Evolutionary conservation across 495 filamentous ascomycete species (phyloP).

Genomic region (Aspergillus conjunctus): DNA sequence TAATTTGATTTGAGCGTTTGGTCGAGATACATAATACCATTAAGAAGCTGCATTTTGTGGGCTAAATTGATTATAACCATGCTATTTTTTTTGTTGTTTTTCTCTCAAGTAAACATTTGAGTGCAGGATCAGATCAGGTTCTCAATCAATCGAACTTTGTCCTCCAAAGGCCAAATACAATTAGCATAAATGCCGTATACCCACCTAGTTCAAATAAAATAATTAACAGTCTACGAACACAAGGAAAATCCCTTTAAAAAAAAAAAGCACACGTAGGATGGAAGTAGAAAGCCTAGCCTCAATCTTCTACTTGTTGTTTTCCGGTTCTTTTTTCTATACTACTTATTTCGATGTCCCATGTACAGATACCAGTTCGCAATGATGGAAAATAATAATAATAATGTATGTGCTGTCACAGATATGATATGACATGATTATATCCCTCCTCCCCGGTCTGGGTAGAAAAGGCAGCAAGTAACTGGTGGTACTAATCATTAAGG

Average conservation of each 20-base stretch:
- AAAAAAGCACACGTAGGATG: too few relatives aligned
- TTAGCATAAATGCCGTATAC: too few relatives aligned
- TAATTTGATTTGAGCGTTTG: neutral
- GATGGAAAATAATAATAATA: neutral
- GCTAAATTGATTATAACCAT: neutral
- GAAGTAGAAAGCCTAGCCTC: neutral
- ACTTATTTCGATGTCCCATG: too few relatives aligned
- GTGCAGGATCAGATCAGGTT: too few relatives aligned
- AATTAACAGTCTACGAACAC: too few relatives aligned
- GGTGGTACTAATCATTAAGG: slow-evolving; percentile 8
- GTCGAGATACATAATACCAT: neutral
- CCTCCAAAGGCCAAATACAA: too few relatives aligned
- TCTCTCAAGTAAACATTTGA: neutral
- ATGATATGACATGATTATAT: neutral
- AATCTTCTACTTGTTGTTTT: neutral
- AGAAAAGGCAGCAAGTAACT: too few relatives aligned
- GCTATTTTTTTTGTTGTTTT: neutral
- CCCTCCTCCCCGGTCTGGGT: neutral
- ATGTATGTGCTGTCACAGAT: neutral
- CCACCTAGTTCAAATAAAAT: too few relatives aligned
- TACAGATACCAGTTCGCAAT: too few relatives aligned
- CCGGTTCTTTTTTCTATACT: neutral
- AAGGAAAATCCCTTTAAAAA: too few relatives aligned
- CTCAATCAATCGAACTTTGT: too few relatives aligned
- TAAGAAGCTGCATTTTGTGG: neutral